phyloP scores from a whole-genome alignment of 495 filamentous ascomycete genomes.

The Hypoxylon lenormandii region DNA sequence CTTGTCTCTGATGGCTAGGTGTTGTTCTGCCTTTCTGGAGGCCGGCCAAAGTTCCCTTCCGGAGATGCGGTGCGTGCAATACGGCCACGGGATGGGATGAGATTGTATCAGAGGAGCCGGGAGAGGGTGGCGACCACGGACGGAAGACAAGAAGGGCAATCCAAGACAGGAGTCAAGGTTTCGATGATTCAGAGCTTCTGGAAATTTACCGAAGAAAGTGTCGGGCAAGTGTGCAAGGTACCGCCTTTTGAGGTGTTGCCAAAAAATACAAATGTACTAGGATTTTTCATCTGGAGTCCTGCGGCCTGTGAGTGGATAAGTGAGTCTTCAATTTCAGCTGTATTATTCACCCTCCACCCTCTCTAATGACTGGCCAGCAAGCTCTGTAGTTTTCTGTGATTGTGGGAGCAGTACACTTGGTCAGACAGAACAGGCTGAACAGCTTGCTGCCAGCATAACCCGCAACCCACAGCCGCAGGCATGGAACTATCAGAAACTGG shows the following conservation, averaged over 20 bases:
- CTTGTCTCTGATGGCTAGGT: constrained; percentile 36
- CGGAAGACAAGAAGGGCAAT: constrained; percentile 18
- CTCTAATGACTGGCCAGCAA: constrained; percentile 12
- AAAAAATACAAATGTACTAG: constrained; percentile 17
- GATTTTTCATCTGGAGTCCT: constrained; percentile 31
- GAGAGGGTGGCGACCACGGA: constrained; percentile 25
- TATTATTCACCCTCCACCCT: constrained; percentile 11
- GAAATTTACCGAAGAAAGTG: constrained; percentile 38
- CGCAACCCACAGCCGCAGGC: constrained; percentile 31
- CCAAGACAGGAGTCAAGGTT: constrained; percentile 27
- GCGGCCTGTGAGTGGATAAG: constrained; percentile 37
- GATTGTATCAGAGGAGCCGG: constrained; percentile 27
- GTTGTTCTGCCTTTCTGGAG: constrained; percentile 8
- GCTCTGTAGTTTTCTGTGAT: constrained; percentile 26
- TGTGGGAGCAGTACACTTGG: constrained; percentile 23
- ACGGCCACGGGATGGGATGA: constrained; percentile 19
- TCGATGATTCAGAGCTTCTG: constrained; percentile 26
- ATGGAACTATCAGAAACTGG: constrained; percentile 51
- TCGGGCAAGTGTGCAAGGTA: constrained; percentile 11
- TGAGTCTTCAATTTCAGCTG: constrained; percentile 35
- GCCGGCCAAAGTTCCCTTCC: constrained; percentile 14
- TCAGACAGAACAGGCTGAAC: constrained; percentile 15
- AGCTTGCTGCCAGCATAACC: constrained; percentile 24
- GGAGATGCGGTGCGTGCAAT: constrained; percentile 1
- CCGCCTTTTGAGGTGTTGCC: constrained; percentile 28